Conservation (phyloP, 169 alveolate genomes). For the Pseudocohnilembus persalinus region DNA sequence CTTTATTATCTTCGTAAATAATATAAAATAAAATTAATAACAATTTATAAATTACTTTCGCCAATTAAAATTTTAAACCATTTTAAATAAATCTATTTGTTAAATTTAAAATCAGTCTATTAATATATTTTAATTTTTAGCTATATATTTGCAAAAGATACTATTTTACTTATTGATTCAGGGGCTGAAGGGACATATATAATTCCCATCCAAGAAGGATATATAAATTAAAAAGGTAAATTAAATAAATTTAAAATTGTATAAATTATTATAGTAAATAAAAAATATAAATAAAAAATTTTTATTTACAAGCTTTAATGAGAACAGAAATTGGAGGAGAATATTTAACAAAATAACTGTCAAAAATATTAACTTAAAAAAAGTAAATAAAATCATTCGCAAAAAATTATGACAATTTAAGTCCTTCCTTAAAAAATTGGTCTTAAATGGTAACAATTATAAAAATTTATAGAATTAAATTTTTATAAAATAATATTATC, state of each 20-base stretch:
- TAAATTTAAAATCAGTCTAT: too few species aligned
- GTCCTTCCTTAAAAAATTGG: slow-evolving; percentile 39
- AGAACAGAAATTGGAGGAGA: slow-evolving; percentile 47
- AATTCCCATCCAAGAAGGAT: slow-evolving; percentile 42
- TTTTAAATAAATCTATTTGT: too few species aligned
- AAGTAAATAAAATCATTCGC: slow-evolving; percentile 19
- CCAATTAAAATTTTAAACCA: too few species aligned
- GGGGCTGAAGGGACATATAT: slow-evolving; percentile 40
- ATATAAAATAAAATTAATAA: too few species aligned
- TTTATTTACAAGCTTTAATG: slow-evolving; percentile 14
- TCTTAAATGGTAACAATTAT: slow-evolving; percentile 23
- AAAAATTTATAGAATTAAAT: slow-evolving; percentile 15
- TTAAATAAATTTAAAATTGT: not conserved
- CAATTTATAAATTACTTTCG: too few species aligned
- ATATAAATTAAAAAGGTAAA: slow-evolving; percentile 42
- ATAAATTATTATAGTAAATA: not conserved
- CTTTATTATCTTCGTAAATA: not conserved
- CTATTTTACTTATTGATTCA: slow-evolving; percentile 39
- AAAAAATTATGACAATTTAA: slow-evolving; percentile 37
- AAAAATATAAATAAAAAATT: not conserved
- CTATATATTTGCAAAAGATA: slow-evolving; percentile 44
- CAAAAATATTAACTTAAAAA: not conserved
- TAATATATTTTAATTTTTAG: not conserved
- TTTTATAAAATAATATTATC: slow-evolving; percentile 25
- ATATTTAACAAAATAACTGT: slow-evolving; percentile 25